These are phyloP conservation scores for Pythium brachiatum DNA, from an alignment of 352 stramenopile species.

Conservation along the genomic window DNA sequence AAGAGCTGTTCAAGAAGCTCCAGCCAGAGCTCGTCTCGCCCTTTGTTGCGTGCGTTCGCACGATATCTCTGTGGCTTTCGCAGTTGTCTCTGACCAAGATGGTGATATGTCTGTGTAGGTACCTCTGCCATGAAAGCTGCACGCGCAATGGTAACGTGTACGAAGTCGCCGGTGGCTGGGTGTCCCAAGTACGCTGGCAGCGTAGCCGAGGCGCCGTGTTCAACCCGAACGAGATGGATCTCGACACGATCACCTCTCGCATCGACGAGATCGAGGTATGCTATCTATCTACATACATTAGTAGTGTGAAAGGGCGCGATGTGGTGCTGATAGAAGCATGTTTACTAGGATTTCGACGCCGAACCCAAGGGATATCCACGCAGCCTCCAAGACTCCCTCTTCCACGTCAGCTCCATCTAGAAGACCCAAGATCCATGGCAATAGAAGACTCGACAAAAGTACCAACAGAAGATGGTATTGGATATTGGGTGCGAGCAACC, in stretches of 20 bases:
- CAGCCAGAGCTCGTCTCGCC: conserved; percentile 76
- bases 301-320: no score
- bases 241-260: conserved; percentile 45
- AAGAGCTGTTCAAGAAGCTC: conserved; percentile 60
- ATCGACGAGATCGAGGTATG: conserved; percentile 63
- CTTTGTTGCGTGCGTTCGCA: conserved; percentile 67
- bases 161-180: conserved; percentile 81
- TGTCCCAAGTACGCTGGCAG: conserved; percentile 76
- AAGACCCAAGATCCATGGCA: no score
- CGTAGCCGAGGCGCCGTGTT: conserved; percentile 61
- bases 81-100: no score
- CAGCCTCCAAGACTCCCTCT: conserved; percentile 61
- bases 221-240: conserved; percentile 36
- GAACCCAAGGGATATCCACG: conserved; percentile 54
- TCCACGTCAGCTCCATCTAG: conserved; percentile 30
- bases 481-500: no score
- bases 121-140: conserved; percentile 81
- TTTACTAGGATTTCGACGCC: conserved; percentile 52
- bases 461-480: conserved; percentile 2
- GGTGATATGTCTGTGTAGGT: no score
- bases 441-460: no score
- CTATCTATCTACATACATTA: no score
- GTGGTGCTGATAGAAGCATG: no score
- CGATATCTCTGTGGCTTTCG: background rate
- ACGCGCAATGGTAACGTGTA: conserved; percentile 72